phyloP scores from a whole-genome alignment of 495 filamentous ascomycete genomes.

The Extremus antarcticus region DNA sequence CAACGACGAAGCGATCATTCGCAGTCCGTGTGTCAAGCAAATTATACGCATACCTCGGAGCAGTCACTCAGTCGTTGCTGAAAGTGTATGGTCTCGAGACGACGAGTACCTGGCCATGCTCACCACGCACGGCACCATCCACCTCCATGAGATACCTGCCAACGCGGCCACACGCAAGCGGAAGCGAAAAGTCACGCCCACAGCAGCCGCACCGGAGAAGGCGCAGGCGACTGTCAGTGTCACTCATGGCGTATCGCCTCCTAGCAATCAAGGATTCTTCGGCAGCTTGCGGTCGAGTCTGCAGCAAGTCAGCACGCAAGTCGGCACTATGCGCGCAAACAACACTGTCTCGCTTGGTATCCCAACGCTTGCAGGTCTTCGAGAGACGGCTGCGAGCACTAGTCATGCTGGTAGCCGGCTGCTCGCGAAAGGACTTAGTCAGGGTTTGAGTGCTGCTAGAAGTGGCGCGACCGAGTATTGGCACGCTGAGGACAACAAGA shows the following conservation, averaged over 20 bases:
- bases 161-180: constrained; percentile 33
- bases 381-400: constrained; percentile 47
- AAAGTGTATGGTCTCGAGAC: constrained; percentile 77
- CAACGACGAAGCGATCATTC: constrained; percentile 17
- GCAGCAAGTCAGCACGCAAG: constrained; percentile 2
- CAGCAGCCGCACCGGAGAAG: constrained; percentile 4
- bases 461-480: constrained; percentile 69
- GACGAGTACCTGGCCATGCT: constrained; percentile 75
- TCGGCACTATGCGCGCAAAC: neutral
- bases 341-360: constrained; percentile 31
- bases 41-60: constrained; percentile 78
- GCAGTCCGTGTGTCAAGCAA: constrained; percentile 58
- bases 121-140: constrained; percentile 86
- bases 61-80: constrained; percentile 80
- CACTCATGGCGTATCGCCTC: constrained; percentile 9
- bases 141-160: constrained; percentile 75
- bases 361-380: constrained; percentile 30
- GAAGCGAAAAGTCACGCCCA: constrained; percentile 7
- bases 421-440: constrained; percentile 70
- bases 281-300: constrained; percentile 1
- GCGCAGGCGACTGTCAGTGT: constrained; percentile 11
- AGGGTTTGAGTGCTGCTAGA: constrained; percentile 71
- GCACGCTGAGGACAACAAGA: constrained; percentile 72
- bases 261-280: constrained; percentile 2
- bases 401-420: constrained; percentile 62